phyloP scores from a whole-genome alignment of 768 basidiomycete genomes.

The Boletus subcaerulescens region DNA sequence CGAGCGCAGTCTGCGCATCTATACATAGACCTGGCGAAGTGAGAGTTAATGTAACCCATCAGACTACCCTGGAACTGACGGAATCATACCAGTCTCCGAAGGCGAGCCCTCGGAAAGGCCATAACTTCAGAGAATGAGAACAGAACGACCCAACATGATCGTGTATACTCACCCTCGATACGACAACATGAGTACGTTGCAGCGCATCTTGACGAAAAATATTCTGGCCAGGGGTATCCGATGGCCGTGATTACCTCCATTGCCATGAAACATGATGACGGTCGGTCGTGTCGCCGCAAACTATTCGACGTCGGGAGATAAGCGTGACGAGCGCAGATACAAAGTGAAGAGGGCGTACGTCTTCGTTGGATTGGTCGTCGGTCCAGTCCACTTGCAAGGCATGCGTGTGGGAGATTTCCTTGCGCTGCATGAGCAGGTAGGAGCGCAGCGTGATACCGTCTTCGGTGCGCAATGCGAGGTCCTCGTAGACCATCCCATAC shows the following conservation, averaged over 20 bases:
- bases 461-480: slow-evolving; percentile 65
- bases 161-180: slow-evolving; percentile 73
- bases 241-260: slow-evolving; percentile 85
- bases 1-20: slow-evolving; percentile 82
- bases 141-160: neutral
- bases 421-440: slow-evolving; percentile 71
- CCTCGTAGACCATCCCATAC: slow-evolving; percentile 71
- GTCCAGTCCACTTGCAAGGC: slow-evolving; percentile 35
- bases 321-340: neutral
- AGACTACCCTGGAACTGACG: neutral
- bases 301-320: slow-evolving; percentile 18
- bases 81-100: slow-evolving; percentile 67
- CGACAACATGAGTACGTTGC: slow-evolving; percentile 92
- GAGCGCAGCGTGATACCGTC: slow-evolving; percentile 72
- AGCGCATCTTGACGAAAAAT: slow-evolving; percentile 79
- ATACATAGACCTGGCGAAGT: slow-evolving; percentile 58
- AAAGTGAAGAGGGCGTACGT: slow-evolving; percentile 39
- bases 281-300: slow-evolving; percentile 66
- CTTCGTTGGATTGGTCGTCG: slow-evolving; percentile 49
- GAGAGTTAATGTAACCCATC: neutral
- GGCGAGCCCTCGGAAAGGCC: slow-evolving; percentile 85
- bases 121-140: slow-evolving; percentile 50
- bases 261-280: slow-evolving; percentile 91
- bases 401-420: slow-evolving; percentile 39
- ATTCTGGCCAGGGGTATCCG: slow-evolving; percentile 83